Percentiles rank a stretch among this genome's conserved stretches.
Conservation (phyloP, 306 rosid genomes). For the Trichosanthes cucumerina region DNA sequence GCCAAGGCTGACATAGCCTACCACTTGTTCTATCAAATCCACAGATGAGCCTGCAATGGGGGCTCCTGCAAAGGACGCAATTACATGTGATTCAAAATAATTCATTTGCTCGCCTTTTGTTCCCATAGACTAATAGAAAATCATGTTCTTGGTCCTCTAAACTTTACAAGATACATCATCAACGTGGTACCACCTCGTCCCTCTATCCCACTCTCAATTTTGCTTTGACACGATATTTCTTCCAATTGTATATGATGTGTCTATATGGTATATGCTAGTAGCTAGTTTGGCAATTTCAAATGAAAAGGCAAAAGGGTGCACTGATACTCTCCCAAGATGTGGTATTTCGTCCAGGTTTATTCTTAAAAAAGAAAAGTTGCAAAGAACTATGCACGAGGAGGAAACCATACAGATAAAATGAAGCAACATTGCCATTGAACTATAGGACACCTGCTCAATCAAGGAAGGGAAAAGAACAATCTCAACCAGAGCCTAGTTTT, state of each 20-base stretch:
- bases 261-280: not conserved
- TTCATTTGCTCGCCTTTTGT: not conserved
- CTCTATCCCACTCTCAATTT: not conserved
- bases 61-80: slow-evolving; percentile 44
- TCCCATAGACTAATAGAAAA: not conserved
- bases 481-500: not conserved
- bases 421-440: not conserved
- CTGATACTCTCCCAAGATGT: not conserved
- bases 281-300: not conserved
- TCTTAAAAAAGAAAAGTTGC: not conserved
- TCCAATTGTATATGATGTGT: not conserved
- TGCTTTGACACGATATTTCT: slow-evolving; percentile 2
- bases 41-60: slow-evolving; percentile 93
- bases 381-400: not conserved
- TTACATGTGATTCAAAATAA: not conserved
- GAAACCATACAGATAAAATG: not conserved
- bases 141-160: not conserved
- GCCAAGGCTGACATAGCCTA: slow-evolving; percentile 85
- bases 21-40: slow-evolving; percentile 62
- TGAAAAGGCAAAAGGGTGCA: not conserved
- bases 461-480: not conserved
- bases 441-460: not conserved
- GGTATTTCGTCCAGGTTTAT: not conserved
- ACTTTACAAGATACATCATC: not conserved
- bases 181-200: not conserved